Conservation (phyloP, 495 filamentous ascomycete species). For the Daldinia caldariorum region DNA sequence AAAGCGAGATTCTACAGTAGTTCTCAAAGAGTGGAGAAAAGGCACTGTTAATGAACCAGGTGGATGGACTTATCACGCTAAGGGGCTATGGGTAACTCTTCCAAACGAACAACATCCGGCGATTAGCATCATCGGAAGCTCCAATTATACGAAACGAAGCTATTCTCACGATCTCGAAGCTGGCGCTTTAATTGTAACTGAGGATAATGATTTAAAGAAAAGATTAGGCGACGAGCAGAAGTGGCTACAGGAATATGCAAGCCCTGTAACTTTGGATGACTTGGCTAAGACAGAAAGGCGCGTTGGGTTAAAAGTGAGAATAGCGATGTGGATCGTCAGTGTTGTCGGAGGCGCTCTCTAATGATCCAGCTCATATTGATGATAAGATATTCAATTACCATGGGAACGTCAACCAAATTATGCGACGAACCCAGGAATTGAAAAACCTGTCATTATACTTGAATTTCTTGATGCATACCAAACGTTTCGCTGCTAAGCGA, state of each 20-base stretch:
- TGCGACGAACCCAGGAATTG: conserved; percentile 2
- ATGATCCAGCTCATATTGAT: conserved; percentile 13
- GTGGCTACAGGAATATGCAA: conserved; percentile 79
- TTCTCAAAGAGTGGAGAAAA: conserved; percentile 86
- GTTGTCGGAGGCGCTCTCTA: conserved; percentile 75
- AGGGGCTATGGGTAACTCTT: conserved; percentile 92
- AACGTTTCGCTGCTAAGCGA: background rate
- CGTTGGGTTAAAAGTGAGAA: conserved; percentile 83
- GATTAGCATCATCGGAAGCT: conserved; percentile 85
- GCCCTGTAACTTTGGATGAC: conserved; percentile 72
- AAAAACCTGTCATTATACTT: conserved; percentile 10
- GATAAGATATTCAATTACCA: background rate
- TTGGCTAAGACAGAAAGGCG: conserved; percentile 81
- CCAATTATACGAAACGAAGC: conserved; percentile 94
- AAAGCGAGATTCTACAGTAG: conserved; percentile 68
- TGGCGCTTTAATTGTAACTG: conserved; percentile 84
- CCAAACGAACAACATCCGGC: conserved; percentile 68
- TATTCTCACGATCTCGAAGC: conserved; percentile 92
- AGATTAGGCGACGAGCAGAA: conserved; percentile 79
- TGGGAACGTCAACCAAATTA: conserved; percentile 10
- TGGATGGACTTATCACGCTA: conserved; percentile 98
- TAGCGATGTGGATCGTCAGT: conserved; percentile 90
- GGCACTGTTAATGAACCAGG: conserved; percentile 80
- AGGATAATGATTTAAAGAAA: conserved; percentile 75
- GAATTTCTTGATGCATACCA: background rate